Percentiles rank a stretch among this genome's conserved stretches.
Conservation (phyloP, 306 rosid genomes). For the Prunus dulcis region DNA sequence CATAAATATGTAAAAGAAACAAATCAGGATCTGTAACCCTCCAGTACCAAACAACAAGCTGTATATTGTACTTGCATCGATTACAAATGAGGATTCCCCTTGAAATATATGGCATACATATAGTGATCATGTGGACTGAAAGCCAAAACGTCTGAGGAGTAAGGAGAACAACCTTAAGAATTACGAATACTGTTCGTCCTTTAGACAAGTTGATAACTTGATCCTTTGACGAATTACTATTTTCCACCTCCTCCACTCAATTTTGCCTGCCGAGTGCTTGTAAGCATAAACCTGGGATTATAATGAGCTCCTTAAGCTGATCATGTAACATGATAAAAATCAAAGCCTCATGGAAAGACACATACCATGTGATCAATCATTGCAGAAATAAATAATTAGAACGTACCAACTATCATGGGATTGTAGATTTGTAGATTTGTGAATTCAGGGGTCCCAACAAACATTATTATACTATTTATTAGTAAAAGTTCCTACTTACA, state of each 20-base stretch:
- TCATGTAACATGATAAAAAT: no score
- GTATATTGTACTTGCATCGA: no score
- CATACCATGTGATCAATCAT: background rate
- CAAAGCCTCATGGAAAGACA: background rate
- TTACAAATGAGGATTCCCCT: no score
- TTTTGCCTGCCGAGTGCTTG: background rate
- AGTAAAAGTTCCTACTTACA: background rate
- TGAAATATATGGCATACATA: no score
- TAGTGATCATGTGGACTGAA: no score
- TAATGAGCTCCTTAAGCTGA: background rate
- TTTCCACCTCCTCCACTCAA: background rate
- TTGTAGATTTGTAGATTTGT: background rate
- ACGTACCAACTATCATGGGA: background rate
- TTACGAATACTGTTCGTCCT: no score
- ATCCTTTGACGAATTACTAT: background rate
- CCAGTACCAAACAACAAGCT: no score
- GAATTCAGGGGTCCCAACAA: background rate
- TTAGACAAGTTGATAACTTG: background rate
- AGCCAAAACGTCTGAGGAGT: no score
- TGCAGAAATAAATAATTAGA: background rate
- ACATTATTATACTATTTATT: background rate
- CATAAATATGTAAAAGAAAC: no score
- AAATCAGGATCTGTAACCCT: no score
- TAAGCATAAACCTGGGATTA: background rate
- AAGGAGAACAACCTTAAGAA: no score